A percentile compares a stretch with the other conserved stretches of the same genome.
Evolutionary conservation across 305 asterid genomes (phyloP).

Genomic region (Euphrasia arctica): DNA sequence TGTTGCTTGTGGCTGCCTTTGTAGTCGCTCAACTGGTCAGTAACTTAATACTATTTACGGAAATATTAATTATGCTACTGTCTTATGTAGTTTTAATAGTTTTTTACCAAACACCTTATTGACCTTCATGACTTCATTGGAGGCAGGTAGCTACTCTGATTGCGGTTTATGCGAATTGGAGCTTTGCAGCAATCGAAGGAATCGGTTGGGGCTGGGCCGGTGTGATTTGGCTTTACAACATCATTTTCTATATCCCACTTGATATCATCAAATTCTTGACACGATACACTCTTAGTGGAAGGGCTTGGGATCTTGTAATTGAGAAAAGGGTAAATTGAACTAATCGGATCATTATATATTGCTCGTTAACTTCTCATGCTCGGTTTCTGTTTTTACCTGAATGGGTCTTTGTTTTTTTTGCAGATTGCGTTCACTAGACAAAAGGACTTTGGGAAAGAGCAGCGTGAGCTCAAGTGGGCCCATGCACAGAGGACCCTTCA

Average conservation of each 20-base stretch:
- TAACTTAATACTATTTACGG: not conserved
- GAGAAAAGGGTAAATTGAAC: conserved; percentile 40
- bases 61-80: no score
- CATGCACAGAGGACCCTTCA: conserved; percentile 95
- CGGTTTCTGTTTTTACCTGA: not conserved
- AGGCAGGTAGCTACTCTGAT: conserved; percentile 74
- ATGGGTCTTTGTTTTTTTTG: conserved; percentile 7
- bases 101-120: not conserved
- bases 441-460: conserved; percentile 94
- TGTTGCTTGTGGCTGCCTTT: conserved; percentile 62
- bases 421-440: conserved; percentile 91
- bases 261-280: conserved; percentile 75
- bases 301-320: conserved; percentile 71
- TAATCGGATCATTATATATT: not conserved
- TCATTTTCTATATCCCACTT: conserved; percentile 65
- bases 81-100: no score
- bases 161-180: conserved; percentile 76
- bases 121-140: not conserved
- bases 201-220: conserved; percentile 97
- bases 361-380: not conserved
- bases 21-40: conserved; percentile 73
- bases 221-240: conserved; percentile 74
- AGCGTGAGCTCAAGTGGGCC: conserved; percentile 90
- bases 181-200: conserved; percentile 71
- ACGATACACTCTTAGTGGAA: conserved; percentile 76